Evolutionary conservation across 2,329 filamentous ascomycete genomes (phyloP), one percentile per base, ranked within the genome.

Genomic region (Talaromyces sp.): DNA sequence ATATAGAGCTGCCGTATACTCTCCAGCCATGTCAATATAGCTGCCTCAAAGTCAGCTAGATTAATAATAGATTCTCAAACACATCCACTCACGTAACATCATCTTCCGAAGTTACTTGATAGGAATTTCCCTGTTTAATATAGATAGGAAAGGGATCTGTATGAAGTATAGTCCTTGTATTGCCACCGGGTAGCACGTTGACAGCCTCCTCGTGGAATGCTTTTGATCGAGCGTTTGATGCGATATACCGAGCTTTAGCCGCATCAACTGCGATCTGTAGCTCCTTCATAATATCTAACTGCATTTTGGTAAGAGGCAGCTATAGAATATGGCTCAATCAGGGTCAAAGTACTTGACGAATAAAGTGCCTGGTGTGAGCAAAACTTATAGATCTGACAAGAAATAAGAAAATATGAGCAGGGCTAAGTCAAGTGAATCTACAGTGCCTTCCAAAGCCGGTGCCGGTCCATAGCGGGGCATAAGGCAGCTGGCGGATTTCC

Each of bases 1-100:
- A 70, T 86, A 90, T 13, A 91, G 79, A 2, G 85, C 87, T 1
- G 89, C 89, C 0, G 86, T 86, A 69, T 86, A 86, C 73, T 90
- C 88, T 37, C 84, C 84, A 0, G 88, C 78, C 7, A 90, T 79
- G 69, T 91, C 88, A 13, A 82, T 77, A 71, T 69, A 43, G 69
- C 72, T 69, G 47, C 14, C 31, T 27, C 24, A 6, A 6, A 31
- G 24, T 31, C 24, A 52, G 22, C 47, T 11, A 49, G 27, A 49
- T 13, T 9, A 14, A 14, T 31, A 52, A 52, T n/a, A 14, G 31
- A 52, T 52, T 4, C 16, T 52, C 24, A 33, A 52, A 16, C 19
- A 52, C 13, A 52, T 31, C 10, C 7, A 52, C 47, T 52, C 47
- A 52, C 47, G 27, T 33, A 52, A 31, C 4, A 1, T 13, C 47